phyloP scores from a whole-genome alignment of 352 stramenopile species.

The Aphanomyces euteiches region DNA sequence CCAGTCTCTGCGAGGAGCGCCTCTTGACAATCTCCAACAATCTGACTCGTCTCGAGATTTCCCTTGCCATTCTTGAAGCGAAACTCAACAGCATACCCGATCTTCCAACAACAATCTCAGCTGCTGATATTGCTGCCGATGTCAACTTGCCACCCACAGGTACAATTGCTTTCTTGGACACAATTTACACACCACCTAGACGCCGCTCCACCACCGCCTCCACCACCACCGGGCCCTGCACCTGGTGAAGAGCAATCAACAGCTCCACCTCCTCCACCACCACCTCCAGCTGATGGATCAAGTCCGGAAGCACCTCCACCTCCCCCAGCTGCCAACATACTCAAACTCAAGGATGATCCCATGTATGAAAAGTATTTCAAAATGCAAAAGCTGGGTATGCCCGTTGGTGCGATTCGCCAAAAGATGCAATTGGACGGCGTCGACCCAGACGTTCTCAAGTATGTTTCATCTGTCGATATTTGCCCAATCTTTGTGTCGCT shows the following conservation, averaged over 20 bases:
- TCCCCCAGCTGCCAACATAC: conserved; percentile 37
- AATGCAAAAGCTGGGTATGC: conserved; percentile 70
- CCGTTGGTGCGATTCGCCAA: conserved; percentile 66
- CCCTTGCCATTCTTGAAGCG: conserved; percentile 77
- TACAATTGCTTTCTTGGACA: background rate
- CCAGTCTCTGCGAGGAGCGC: conserved; percentile 76
- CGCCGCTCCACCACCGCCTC: conserved; percentile 36
- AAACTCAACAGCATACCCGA: conserved; percentile 84
- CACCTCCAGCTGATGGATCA: background rate
- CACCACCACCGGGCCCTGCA: conserved; percentile 30
- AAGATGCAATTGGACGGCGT: conserved; percentile 80
- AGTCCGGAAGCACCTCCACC: conserved; percentile 46
- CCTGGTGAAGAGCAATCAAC: conserved; percentile 21
- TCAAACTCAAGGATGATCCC: conserved; percentile 81
- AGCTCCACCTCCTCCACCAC: conserved; percentile 8
- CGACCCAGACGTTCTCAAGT: conserved; percentile 55
- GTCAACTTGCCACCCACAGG: conserved; percentile 16
- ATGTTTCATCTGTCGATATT: background rate
- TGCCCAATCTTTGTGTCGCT: background rate
- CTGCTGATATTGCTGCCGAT: conserved; percentile 10
- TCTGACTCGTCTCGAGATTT: conserved; percentile 78
- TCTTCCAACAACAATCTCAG: conserved; percentile 45
- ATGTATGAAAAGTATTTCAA: conserved; percentile 77
- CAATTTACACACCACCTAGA: conserved; percentile 23
- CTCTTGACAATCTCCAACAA: conserved; percentile 64